These are phyloP conservation scores for Gymnopus androsaceus DNA, from an alignment of 1,284 basidiomycete species.

Conservation along the genomic window DNA sequence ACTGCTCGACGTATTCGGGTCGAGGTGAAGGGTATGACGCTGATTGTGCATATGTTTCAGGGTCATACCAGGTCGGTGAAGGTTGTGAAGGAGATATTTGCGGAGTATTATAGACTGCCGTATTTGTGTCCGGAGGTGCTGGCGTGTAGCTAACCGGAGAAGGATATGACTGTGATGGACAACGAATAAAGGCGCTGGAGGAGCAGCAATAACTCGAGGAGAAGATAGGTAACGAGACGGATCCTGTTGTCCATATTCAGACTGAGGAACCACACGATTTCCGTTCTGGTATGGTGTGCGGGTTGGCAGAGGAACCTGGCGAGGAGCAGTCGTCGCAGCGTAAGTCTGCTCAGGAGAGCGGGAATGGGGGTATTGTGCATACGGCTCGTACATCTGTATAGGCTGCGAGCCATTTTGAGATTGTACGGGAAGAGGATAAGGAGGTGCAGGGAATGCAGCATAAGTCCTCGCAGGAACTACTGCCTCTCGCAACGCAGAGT, in stretches of 20 bases:
- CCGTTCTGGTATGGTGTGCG: slow-evolving; percentile 10
- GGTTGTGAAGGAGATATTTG: not conserved
- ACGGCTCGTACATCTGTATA: slow-evolving; percentile 42
- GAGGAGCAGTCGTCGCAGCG: not conserved
- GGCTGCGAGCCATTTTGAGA: slow-evolving; percentile 28
- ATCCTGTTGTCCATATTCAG: not conserved
- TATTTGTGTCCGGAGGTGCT: not conserved
- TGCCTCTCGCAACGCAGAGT: too few species aligned
- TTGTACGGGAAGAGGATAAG: slow-evolving; percentile 30
- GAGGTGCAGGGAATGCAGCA: slow-evolving; percentile 52
- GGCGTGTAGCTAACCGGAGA: not conserved
- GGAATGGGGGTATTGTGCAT: slow-evolving; percentile 26
- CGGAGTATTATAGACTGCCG: not conserved
- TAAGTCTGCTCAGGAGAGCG: not conserved
- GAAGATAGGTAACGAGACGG: not conserved
- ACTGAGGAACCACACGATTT: not conserved
- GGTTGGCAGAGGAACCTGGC: not conserved
- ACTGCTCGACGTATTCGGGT: not conserved
- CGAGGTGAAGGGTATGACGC: not conserved
- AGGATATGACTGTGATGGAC: not conserved
- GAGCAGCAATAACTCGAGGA: not conserved
- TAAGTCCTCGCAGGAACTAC: too few species aligned
- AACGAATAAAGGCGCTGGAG: not conserved
- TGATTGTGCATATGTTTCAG: not conserved
- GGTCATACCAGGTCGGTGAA: not conserved